Base-by-base conservation (phyloP, 345 rosid species). In the Reutealis trisperma region DNA sequence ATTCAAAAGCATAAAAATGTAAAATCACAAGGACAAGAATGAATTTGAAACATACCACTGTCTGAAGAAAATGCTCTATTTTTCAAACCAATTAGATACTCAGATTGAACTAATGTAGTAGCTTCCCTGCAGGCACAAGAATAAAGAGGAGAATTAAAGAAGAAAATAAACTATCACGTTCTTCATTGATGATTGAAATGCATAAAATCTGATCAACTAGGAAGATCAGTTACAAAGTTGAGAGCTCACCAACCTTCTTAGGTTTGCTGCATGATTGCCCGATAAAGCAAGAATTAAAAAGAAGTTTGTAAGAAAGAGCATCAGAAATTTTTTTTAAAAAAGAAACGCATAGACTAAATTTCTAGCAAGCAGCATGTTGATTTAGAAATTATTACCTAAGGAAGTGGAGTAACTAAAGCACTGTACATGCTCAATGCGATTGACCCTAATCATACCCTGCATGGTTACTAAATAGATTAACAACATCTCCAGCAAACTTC, bases 31-130 rank as follows among this genome's bases (percentile, higher is more conserved):
- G 41, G 63, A 45, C 58, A 24, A 58, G 32, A 3, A 14, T 25
- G 15, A 75, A 51, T 16, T 32, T n/a, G 3, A n/a, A 12, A 32
- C 32, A 7, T 47, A 76, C 73, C 73, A 59, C 57, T 67, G n/a
- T 75, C 74, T 8, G 78, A 67, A 67, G 71, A 65, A 75, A 67
- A 76, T 58, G 30, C 8, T 60, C 65, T 76, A 45, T 27, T 76
- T 73, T 71, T 60, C 67, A 61, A 60, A 22, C 14, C 7, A 15
- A 10, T 45, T 42, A 41, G 60, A 60, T 59, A 14, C 24, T 70
- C 73, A 13, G 44, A 21, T 51, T 27, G 73, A 27, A 70, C 42
- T 6, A 70, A 22, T 51, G 37, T 2, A 16, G 60, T 15, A 27
- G 30, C 37, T 70, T 70, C 73, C 73, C 73, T 70, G 73, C 10